These are phyloP conservation scores for Mycena latifolia DNA, from an alignment of 768 basidiomycete genomes.

Conservation along the genomic window DNA sequence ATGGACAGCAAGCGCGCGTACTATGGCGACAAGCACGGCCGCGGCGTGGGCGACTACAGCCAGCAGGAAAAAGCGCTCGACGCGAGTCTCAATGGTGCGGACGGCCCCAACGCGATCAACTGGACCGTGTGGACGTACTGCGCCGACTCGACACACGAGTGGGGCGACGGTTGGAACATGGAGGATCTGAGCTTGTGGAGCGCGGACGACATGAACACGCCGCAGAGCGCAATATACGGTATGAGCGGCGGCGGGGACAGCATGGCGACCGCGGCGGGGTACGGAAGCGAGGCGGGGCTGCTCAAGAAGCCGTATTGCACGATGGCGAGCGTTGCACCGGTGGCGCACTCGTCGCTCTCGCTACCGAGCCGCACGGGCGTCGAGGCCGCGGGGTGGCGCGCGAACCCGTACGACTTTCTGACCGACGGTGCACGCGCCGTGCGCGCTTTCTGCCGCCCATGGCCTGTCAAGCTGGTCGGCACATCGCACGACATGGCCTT, in stretches of 20 bases:
- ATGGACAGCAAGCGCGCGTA: slow-evolving; percentile 92
- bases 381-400: slow-evolving; percentile 47
- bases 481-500: slow-evolving; percentile 75
- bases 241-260: slow-evolving; percentile 16
- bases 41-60: slow-evolving; percentile 75
- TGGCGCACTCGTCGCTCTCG: slow-evolving; percentile 50
- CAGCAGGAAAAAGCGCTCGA: slow-evolving; percentile 89
- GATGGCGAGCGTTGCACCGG: slow-evolving; percentile 27
- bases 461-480: slow-evolving; percentile 83
- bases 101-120: slow-evolving; percentile 80
- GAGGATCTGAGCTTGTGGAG: slow-evolving; percentile 96
- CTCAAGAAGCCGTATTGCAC: slow-evolving; percentile 27
- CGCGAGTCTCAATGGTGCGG: slow-evolving; percentile 82
- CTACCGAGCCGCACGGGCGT: slow-evolving; percentile 45
- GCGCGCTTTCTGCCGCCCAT: slow-evolving; percentile 88
- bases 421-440: slow-evolving; percentile 90
- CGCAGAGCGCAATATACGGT: slow-evolving; percentile 37
- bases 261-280: slow-evolving; percentile 12
- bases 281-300: slow-evolving; percentile 32
- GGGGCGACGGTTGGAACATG: slow-evolving; percentile 98
- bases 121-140: slow-evolving; percentile 94
- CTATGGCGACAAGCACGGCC: slow-evolving; percentile 69
- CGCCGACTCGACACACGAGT: slow-evolving; percentile 83
- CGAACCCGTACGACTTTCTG: slow-evolving; percentile 77
- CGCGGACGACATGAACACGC: slow-evolving; percentile 68